phyloP scores from a whole-genome alignment of 345 rosid species.

The Citrus reticulata region DNA sequence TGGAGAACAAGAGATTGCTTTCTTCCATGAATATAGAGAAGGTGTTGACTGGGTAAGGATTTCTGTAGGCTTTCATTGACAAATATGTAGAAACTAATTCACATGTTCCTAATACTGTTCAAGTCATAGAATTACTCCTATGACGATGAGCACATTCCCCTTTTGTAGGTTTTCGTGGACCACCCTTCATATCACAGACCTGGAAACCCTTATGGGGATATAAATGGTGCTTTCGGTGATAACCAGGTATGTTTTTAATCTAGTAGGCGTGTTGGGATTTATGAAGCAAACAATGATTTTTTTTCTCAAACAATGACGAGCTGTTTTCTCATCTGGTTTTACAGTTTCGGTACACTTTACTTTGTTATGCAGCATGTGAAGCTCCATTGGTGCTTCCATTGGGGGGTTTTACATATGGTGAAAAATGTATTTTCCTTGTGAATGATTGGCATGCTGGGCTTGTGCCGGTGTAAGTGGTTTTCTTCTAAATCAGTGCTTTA shows the following conservation, averaged over 20 bases:
- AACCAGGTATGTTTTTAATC: slow-evolving; percentile 61
- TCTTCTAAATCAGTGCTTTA: neutral
- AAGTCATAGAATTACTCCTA: neutral
- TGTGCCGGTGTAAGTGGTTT: slow-evolving; percentile 72
- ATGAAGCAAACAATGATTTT: neutral
- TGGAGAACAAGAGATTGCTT: slow-evolving; percentile 72
- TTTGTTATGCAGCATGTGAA: slow-evolving; percentile 96
- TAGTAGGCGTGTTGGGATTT: neutral
- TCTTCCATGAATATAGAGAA: slow-evolving; percentile 79
- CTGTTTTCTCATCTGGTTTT: slow-evolving; percentile 30
- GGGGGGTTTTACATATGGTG: slow-evolving; percentile 93
- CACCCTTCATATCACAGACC: slow-evolving; percentile 84
- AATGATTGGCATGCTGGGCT: slow-evolving; percentile 99
- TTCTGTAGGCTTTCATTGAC: neutral
- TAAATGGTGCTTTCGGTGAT: slow-evolving; percentile 81
- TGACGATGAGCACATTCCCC: neutral
- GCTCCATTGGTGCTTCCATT: slow-evolving; percentile 91
- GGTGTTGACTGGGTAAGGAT: slow-evolving; percentile 92
- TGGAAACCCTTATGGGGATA: slow-evolving; percentile 91
- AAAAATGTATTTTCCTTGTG: slow-evolving; percentile 83
- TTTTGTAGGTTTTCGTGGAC: slow-evolving; percentile 76
- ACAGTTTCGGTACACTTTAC: slow-evolving; percentile 93
- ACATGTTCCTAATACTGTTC: neutral
- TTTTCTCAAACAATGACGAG: slow-evolving; percentile 20
- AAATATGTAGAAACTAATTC: neutral